These are phyloP conservation scores for Lactifluus subvellereus DNA, from an alignment of 768 basidiomycete genomes.

Conservation along the genomic window DNA sequence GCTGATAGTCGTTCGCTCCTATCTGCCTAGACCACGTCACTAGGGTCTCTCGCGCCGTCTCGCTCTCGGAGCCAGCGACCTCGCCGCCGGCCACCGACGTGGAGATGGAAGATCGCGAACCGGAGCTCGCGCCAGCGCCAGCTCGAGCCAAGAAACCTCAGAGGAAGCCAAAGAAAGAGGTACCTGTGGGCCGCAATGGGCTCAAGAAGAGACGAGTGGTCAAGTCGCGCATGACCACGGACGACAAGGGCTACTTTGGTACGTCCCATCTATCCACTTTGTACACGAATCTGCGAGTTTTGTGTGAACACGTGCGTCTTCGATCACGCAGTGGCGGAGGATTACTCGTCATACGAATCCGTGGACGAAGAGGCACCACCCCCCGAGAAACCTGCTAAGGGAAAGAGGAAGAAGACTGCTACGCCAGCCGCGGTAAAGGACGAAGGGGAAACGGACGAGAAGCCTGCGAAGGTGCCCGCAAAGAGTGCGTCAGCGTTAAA, in stretches of 20 bases:
- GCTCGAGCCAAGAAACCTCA: conserved; percentile 33
- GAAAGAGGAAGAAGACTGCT: conserved; percentile 17
- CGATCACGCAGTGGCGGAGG: conserved; percentile 52
- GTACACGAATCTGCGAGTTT: background rate
- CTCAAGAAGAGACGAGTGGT: conserved; percentile 64
- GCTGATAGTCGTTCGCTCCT: conserved; percentile 32
- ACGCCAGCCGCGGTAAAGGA: conserved; percentile 12
- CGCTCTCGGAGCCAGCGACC: conserved; percentile 23
- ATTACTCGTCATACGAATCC: conserved; percentile 78
- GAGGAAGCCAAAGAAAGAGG: conserved; percentile 46
- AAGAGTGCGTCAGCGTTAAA: conserved; percentile 2
- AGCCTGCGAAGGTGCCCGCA: background rate
- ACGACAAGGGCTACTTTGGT: conserved; percentile 74
- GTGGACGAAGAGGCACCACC: conserved; percentile 54
- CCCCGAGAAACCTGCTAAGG: conserved; percentile 17
- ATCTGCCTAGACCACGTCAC: conserved; percentile 30
- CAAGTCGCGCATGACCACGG: conserved; percentile 49
- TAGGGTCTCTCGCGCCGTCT: conserved; percentile 7
- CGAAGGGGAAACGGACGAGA: conserved; percentile 2
- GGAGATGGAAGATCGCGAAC: conserved; percentile 27
- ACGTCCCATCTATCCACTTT: conserved; percentile 26
- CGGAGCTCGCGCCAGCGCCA: conserved; percentile 22
- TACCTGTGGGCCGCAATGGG: conserved; percentile 76
- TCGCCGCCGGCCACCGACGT: conserved; percentile 26
- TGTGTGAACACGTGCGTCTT: conserved; percentile 1